Base-by-base conservation (phyloP, 2,329 filamentous ascomycete genomes). In the Sclerotinia nivalis region DNA sequence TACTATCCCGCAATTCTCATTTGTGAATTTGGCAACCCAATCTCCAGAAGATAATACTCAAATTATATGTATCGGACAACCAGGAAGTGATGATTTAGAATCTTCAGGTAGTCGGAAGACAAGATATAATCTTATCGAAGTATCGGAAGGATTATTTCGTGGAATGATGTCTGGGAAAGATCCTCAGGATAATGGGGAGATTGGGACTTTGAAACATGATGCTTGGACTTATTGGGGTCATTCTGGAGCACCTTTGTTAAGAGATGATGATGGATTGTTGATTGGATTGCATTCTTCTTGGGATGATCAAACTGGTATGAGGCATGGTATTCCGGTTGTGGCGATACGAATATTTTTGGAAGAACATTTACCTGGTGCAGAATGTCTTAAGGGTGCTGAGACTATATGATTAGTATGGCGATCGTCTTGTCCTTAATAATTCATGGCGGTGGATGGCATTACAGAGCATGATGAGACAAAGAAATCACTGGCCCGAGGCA, bases 181-280 rank as follows among this genome's bases (percentile, higher is more conserved):
- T 74, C 75, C 79, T 2, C 82, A 86, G 67, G 83, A 87, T 71
- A 86, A 86, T 72, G 80, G 79, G 1, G 82, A 84, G 34, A 86
- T 87, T 67, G 85, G 84, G 1, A 81, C 81, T 0, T 72, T 87
- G 72, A 83, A 81, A 80, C 85, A 87, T 74, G 82, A 83, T 73
- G 84, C 83, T 69, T 87, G 85, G 85, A 87, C 84, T 1, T 87
- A 86, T 75, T 86, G 85, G 85, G 85, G 85, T 1, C 84, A 86
- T 74, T 85, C 82, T 31, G 84, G 84, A 4, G 85, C 84, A 7
- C 84, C 83, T 1, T 75, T 87, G 22, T 71, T 86, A n/a, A 75
- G 80, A 22, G 67, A 71, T 43, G 74, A 71, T n/a, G 78, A 77
- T 18, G 83, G 82, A 0, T 73, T 37, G 13, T 73, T 87, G 68